Percentiles rank a stretch among this genome's conserved stretches.
Conservation (phyloP, 768 basidiomycete genomes). For the Gloeopeniophorella convolvens region DNA sequence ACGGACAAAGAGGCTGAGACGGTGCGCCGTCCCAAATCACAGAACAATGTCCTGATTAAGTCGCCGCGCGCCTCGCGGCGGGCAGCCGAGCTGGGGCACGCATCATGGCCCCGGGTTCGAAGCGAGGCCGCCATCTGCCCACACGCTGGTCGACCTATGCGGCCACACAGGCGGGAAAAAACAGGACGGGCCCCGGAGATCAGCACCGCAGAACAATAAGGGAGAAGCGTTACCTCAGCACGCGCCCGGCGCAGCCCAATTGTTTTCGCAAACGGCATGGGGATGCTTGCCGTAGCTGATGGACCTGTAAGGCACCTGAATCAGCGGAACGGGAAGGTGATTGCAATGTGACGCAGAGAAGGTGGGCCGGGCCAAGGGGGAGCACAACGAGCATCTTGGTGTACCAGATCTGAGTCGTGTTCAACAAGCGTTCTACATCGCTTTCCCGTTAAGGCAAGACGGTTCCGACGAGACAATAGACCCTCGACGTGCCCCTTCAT, state of each 20-base stretch:
- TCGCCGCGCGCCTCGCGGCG: background rate
- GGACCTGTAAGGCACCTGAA: slow-evolving; percentile 4
- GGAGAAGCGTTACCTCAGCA: slow-evolving; percentile 17
- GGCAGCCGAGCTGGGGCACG: background rate
- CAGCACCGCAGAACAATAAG: slow-evolving; percentile 18
- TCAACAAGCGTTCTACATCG: background rate
- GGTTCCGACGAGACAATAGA: slow-evolving; percentile 15
- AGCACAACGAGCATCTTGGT: background rate
- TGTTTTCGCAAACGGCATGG: slow-evolving; percentile 15
- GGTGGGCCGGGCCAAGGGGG: background rate
- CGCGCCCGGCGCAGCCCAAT: slow-evolving; percentile 8
- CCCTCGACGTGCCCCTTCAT: slow-evolving; percentile 4
- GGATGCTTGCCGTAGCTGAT: slow-evolving; percentile 1
- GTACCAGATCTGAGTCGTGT: background rate
- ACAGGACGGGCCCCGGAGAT: background rate
- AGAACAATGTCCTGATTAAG: background rate
- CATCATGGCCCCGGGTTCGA: slow-evolving; percentile 3
- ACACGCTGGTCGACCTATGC: background rate
- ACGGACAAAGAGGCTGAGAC: background rate
- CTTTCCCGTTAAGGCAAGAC: slow-evolving; percentile 12
- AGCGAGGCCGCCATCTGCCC: background rate
- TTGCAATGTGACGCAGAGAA: slow-evolving; percentile 8
- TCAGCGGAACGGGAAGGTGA: slow-evolving; percentile 9
- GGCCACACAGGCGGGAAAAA: background rate
- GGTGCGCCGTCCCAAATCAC: background rate